These are phyloP conservation scores for Boletus sensibilis DNA, from an alignment of 768 basidiomycete genomes.

Conservation along the genomic window DNA sequence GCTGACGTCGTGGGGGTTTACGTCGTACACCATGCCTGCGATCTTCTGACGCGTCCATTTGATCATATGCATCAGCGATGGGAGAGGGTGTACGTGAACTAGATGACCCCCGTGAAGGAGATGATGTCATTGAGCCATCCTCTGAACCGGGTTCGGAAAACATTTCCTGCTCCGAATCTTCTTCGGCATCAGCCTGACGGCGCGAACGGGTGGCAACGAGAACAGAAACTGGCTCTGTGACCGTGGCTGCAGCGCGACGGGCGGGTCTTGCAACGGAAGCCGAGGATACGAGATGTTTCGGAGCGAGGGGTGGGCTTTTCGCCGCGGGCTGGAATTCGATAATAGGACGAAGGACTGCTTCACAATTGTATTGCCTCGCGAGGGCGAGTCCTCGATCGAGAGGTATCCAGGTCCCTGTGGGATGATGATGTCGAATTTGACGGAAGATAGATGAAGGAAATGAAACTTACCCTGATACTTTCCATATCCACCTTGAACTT, in stretches of 20 bases:
- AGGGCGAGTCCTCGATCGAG: slow-evolving; percentile 84
- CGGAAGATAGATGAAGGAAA: slow-evolving; percentile 2
- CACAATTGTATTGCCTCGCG: slow-evolving; percentile 92
- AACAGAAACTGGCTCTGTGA: slow-evolving; percentile 16
- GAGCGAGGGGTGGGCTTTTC: slow-evolving; percentile 91
- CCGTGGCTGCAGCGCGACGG: slow-evolving; percentile 23
- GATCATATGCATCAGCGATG: slow-evolving; percentile 49
- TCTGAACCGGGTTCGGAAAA: slow-evolving; percentile 75
- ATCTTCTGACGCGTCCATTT: slow-evolving; percentile 23
- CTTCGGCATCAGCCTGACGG: slow-evolving; percentile 47
- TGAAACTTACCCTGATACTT: slow-evolving; percentile 91
- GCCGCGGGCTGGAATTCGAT: slow-evolving; percentile 90
- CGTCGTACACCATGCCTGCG: slow-evolving; percentile 41
- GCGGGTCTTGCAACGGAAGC: slow-evolving; percentile 43
- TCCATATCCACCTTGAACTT: slow-evolving; percentile 98
- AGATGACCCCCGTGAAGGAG: slow-evolving; percentile 79
- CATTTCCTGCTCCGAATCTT: slow-evolving; percentile 61
- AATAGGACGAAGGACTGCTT: slow-evolving; percentile 81
- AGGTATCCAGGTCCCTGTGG: slow-evolving; percentile 95
- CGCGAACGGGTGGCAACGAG: slow-evolving; percentile 57
- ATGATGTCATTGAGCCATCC: slow-evolving; percentile 88
- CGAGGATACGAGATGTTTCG: slow-evolving; percentile 85
- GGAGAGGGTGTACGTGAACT: slow-evolving; percentile 95
- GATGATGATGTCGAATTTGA: not conserved
- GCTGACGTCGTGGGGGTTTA: slow-evolving; percentile 48